Evolutionary conservation across 495 filamentous ascomycete species (phyloP), one percentile per base, ranked within the genome.

Genomic region (Bathelium albidoporum): DNA sequence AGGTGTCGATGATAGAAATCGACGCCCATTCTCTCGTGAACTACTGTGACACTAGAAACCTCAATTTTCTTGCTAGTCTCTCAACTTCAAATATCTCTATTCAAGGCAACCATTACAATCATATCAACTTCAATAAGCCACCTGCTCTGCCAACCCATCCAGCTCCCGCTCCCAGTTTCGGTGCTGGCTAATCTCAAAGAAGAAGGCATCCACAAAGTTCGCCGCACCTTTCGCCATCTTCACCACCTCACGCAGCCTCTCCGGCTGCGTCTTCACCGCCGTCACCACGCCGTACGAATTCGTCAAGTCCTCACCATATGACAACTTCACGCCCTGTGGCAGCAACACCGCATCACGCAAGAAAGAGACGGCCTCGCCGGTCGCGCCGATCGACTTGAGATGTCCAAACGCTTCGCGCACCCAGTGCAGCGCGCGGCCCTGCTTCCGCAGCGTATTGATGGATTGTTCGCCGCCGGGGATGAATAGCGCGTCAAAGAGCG

Each of bases 401-500:
- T 92, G 85, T 2, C 89, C 85, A 70, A 91, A 95, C 0, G 89
- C 85, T 74, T 95, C 89, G 62, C 89, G 82, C 26, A 95, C 77
- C 88, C 88, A 95, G 76, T 92, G 87, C 60, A 90, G 76, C 1
- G 88, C 89, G 24, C 90, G 83, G 4, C 91, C 91, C 62, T 83
- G 89, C 75, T 85, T 85, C 39, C 80, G 73, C 4, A 95, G 79
- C 1, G 79, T 79, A 55, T 74, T 69, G 22, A 80, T 64, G 14
- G 88, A 80, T 61, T 90, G 78, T 0, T 80, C 78, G 0, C 90
- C 90, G 20, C 89, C 89, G 20, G 89, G 89, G 22, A 95, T 78
- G 70, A 91, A 92, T 32, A 90, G 71, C 1, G 90, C 85, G 70
- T 96, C 92, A 66, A 95, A 93, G 76, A 95, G 82, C 2, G 90